Conservation (phyloP, 306 rosid species). For the Malus fusca region DNA sequence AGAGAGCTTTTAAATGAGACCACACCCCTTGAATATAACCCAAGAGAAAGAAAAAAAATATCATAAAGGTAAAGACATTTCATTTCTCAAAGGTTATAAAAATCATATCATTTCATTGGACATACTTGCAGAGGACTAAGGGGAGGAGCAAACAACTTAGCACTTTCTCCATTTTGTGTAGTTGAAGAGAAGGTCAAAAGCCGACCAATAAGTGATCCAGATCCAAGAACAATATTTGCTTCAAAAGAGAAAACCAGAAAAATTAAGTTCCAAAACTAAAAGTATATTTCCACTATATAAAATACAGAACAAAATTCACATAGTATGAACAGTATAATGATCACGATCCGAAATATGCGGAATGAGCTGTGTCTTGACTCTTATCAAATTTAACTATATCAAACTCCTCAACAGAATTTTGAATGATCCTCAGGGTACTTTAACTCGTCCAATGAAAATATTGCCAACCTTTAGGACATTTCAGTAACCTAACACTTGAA, state of each 20-base stretch:
- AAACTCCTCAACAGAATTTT: neutral
- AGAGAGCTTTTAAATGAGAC: neutral
- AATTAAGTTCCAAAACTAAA: neutral
- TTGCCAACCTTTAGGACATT: neutral
- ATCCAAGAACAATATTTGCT: conserved; percentile 65
- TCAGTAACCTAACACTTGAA: neutral
- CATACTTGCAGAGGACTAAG: conserved; percentile 73
- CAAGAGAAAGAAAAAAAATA: neutral
- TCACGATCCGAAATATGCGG: neutral
- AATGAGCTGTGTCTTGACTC: neutral
- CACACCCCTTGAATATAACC: neutral
- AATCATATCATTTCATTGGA: conserved; percentile 11
- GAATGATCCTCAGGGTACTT: neutral
- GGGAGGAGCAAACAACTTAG: conserved; percentile 37
- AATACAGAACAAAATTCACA: neutral
- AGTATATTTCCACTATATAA: neutral
- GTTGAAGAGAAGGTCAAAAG: conserved; percentile 46
- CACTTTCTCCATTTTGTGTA: conserved; percentile 29
- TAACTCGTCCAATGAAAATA: neutral
- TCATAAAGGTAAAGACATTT: conserved; percentile 1
- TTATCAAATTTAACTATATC: neutral
- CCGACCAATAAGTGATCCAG: conserved; percentile 69
- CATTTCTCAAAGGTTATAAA: conserved; percentile 2
- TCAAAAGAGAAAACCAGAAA: conserved; percentile 24
- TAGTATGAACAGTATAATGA: neutral